Base-by-base conservation (phyloP, 306 rosid species). In the Astragalus membranaceus region DNA sequence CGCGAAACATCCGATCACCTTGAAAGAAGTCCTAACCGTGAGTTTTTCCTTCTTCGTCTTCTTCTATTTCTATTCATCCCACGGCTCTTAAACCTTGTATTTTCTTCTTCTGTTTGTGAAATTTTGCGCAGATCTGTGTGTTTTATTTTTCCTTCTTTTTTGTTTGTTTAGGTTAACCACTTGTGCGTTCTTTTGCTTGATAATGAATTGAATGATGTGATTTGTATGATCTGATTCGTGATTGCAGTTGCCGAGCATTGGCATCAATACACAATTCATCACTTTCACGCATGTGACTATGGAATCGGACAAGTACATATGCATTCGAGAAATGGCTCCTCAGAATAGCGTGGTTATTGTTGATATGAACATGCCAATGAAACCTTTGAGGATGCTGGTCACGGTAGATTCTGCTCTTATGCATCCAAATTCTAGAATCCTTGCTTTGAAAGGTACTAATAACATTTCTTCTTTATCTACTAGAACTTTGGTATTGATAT, bases 1-100 rank as follows among this genome's bases (percentile, higher is more conserved):
- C 64, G 96, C 98, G 30, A 93, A 76, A 75, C 97, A 96, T 79
- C 98, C 98, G 93, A 90, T 93, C 96, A 79, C 98, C 93, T 88
- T 93, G 98, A 86, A 83, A 73, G 96, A 93, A 78, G 96, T 90
- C 79, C 73, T 93, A 42, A 93, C 98, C 23, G 98, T 93, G 23
- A 80, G 90, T 82, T 29, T 53, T 75, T 64, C 6, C 73, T 75
- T 42, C 44, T 55, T 50, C 64, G 7, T 32, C 41, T n/a, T n/a
- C n/a, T n/a, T n/a, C n/a, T n/a, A n/a, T n/a, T n/a, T n/a, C n/a
- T n/a, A n/a, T n/a, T n/a, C n/a, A n/a, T n/a, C n/a, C n/a, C n/a
- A n/a, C n/a, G n/a, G n/a, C n/a, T n/a, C n/a, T 4, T 5, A 14
- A 55, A 42, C 42, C 59, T 72, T 20, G 23, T 20, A 20, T 20